Conservation (phyloP, 176 grass and related monocot genomes). For the Oryza nivara region DNA sequence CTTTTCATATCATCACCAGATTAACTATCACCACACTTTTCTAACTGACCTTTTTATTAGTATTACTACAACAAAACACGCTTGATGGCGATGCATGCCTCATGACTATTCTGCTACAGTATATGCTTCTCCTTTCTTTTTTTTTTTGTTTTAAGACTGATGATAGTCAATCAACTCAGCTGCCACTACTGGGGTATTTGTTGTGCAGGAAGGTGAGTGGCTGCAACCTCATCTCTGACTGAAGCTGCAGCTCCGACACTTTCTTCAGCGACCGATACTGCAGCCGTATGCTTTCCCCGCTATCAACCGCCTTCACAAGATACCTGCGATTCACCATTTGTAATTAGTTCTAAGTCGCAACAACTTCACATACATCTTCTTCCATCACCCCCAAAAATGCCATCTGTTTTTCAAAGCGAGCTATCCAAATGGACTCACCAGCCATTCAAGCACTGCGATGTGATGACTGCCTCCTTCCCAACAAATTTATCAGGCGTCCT, state of each 20-base stretch:
- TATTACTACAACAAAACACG: too few species aligned
- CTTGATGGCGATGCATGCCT: too few species aligned
- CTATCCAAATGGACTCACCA: constrained; percentile 46
- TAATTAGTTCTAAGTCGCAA: neutral
- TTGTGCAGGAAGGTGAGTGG: constrained; percentile 14
- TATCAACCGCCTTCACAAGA: constrained; percentile 71
- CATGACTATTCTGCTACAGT: neutral
- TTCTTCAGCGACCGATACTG: constrained; percentile 80
- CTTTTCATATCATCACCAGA: neutral
- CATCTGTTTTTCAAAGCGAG: neutral
- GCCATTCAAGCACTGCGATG: constrained; percentile 83
- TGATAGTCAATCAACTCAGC: too few species aligned
- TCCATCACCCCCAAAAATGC: neutral
- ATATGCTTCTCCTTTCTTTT: neutral
- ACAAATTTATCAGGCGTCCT: constrained; percentile 76
- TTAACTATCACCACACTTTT: too few species aligned
- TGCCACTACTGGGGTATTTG: neutral
- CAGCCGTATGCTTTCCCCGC: constrained; percentile 70
- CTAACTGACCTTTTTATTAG: too few species aligned
- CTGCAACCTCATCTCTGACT: constrained; percentile 37
- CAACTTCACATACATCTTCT: neutral
- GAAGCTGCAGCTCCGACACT: constrained; percentile 29
- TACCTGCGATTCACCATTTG: constrained; percentile 47
- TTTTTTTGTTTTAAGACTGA: neutral
- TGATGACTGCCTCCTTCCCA: constrained; percentile 81